These are phyloP conservation scores for Thuja plicata DNA, from an alignment of 83 land plant genomes.

Conservation along the genomic window DNA sequence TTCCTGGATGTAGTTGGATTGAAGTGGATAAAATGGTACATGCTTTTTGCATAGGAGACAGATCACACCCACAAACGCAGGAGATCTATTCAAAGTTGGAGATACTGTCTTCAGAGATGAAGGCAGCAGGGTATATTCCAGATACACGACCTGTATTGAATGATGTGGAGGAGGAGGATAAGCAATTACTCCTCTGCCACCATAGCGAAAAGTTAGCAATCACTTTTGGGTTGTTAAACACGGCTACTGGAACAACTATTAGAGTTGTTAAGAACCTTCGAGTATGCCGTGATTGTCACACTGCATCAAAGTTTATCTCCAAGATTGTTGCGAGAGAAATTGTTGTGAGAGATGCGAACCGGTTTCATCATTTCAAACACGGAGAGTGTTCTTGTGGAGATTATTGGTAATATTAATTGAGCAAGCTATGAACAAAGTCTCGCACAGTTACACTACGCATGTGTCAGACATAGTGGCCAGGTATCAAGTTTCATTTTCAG, in stretches of 20 bases:
- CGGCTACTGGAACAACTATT: neutral
- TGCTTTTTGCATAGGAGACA: conserved; percentile 7
- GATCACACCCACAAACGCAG: conserved; percentile 1
- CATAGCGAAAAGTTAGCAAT: conserved; percentile 6
- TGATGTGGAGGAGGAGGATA: conserved; percentile 7
- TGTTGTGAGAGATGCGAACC: neutral
- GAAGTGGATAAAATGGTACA: neutral
- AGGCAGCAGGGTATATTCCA: neutral
- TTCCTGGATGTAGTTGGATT: conserved; percentile 8
- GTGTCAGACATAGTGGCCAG: neutral
- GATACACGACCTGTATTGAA: neutral
- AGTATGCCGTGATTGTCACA: neutral
- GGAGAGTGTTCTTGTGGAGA: neutral
- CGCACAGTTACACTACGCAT: neutral
- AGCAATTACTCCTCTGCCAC: neutral
- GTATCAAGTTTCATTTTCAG: neutral
- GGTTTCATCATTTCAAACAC: conserved; percentile 9
- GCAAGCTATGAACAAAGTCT: neutral
- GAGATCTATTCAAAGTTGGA: neutral
- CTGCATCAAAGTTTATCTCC: neutral
- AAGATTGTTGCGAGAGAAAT: conserved; percentile 1
- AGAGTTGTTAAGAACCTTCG: neutral
- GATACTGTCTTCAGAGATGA: neutral
- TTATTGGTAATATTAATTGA: neutral
- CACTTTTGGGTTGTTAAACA: neutral